phyloP scores from a whole-genome alignment of 2,329 filamentous ascomycete genomes.

The Arthrobotrys entomopaga region DNA sequence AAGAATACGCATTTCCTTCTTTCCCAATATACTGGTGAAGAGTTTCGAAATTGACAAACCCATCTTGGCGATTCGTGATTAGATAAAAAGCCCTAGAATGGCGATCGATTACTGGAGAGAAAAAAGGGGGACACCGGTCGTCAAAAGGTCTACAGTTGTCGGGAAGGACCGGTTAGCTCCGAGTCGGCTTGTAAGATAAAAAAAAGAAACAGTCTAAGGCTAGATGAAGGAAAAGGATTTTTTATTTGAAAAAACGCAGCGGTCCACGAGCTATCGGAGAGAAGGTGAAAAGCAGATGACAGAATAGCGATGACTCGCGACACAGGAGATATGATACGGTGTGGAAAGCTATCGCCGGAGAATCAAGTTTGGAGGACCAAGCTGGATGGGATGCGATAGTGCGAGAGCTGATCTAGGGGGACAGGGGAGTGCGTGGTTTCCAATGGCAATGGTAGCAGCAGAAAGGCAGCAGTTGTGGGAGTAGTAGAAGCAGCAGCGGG shows the following conservation, averaged over 20 bases:
- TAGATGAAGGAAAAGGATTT: conserved; percentile 2
- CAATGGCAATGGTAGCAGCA: conserved; percentile 10
- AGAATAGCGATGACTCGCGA: conserved; percentile 25
- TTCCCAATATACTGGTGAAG: conserved; percentile 95
- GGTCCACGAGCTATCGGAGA: conserved; percentile 1
- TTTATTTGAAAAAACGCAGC: too few species aligned
- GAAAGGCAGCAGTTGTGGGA: conserved; percentile 2
- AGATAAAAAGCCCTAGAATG: conserved; percentile 12
- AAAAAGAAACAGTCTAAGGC: neutral
- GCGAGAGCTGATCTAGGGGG: conserved; percentile 4
- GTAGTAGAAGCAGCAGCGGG: neutral
- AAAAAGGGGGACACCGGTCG: conserved; percentile 9
- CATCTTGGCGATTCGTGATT: conserved; percentile 73
- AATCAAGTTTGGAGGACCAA: neutral
- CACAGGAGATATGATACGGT: conserved; percentile 23
- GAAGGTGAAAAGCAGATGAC: conserved; percentile 16
- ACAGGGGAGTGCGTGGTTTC: neutral
- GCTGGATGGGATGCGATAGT: conserved; percentile 16
- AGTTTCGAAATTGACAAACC: conserved; percentile 97
- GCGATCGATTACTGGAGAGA: neutral
- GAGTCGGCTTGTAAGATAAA: conserved; percentile 31
- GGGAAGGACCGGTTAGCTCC: conserved; percentile 36
- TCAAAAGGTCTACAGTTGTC: conserved; percentile 28
- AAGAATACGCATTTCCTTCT: conserved; percentile 99
- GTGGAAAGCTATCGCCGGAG: conserved; percentile 20